Conservation (phyloP, 2,329 filamentous ascomycete species). For the Beauveria rudraprayagi region DNA sequence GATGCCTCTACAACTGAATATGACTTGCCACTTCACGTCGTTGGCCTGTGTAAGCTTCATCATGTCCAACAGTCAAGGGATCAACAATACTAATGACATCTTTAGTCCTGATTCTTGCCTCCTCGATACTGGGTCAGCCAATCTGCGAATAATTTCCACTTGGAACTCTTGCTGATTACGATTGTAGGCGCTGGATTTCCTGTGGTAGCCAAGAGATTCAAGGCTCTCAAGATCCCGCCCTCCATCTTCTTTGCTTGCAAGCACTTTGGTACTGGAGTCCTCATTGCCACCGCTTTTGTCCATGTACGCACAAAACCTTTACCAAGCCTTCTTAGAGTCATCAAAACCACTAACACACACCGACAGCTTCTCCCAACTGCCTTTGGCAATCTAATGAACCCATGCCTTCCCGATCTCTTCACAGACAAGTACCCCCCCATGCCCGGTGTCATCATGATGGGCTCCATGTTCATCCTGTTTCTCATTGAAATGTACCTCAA, state of each 20-base stretch:
- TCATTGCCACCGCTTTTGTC: slow-evolving; percentile 66
- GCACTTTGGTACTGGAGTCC: slow-evolving; percentile 62
- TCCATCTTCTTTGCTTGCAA: slow-evolving; percentile 55
- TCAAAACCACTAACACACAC: not conserved
- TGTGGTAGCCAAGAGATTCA: slow-evolving; percentile 46
- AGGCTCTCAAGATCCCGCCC: slow-evolving; percentile 48
- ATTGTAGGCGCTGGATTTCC: slow-evolving; percentile 40
- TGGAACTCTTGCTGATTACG: not conserved
- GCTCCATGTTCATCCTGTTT: slow-evolving; percentile 52
- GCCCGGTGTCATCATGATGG: slow-evolving; percentile 60
- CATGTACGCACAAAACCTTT: slow-evolving; percentile 38
- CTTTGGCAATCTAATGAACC: slow-evolving; percentile 43
- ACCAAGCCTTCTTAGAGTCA: not conserved
- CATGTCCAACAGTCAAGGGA: not conserved
- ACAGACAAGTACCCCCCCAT: slow-evolving; percentile 52
- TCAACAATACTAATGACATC: not conserved
- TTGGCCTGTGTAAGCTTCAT: slow-evolving; percentile 22
- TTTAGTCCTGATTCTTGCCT: slow-evolving; percentile 20
- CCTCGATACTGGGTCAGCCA: slow-evolving; percentile 20
- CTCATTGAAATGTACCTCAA: slow-evolving; percentile 55
- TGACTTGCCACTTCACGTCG: slow-evolving; percentile 21
- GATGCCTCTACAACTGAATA: slow-evolving; percentile 15
- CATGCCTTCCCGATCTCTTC: slow-evolving; percentile 52
- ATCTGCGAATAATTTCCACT: not conserved
- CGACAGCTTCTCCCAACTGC: slow-evolving; percentile 49